Conservation (phyloP, 2,329 filamentous ascomycete genomes). For the Remersonia thermophila region DNA sequence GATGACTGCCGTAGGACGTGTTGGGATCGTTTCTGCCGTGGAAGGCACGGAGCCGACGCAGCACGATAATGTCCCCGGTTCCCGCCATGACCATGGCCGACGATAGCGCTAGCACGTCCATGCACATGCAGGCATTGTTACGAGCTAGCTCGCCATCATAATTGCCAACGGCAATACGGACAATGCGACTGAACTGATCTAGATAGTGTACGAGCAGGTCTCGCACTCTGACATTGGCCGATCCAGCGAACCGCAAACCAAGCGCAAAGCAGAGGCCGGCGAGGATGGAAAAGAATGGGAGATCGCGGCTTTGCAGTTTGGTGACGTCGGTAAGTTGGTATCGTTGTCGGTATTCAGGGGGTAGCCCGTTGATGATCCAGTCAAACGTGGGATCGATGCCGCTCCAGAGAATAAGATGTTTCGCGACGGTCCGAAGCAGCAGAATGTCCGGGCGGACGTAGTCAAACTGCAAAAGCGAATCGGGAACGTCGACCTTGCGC, state of each 20-base stretch:
- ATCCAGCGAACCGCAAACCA: constrained; percentile 62
- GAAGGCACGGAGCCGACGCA: constrained; percentile 73
- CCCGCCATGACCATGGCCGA: constrained; percentile 89
- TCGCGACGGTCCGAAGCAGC: constrained; percentile 75
- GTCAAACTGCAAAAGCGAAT: constrained; percentile 83
- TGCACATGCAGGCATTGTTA: constrained; percentile 77
- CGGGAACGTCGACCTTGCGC: constrained; percentile 83
- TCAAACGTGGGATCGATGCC: constrained; percentile 57
- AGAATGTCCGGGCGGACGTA: constrained; percentile 91
- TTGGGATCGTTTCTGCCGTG: constrained; percentile 78
- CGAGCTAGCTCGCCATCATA: constrained; percentile 81
- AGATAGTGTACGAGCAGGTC: constrained; percentile 76
- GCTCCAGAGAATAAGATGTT: constrained; percentile 88
- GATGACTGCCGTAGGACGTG: constrained; percentile 83
- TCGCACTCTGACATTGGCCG: constrained; percentile 55
- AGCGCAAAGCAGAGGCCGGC: constrained; percentile 78
- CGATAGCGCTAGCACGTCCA: constrained; percentile 74
- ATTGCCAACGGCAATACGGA: constrained; percentile 41
- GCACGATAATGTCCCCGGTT: constrained; percentile 75
- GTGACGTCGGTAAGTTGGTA: constrained; percentile 47
- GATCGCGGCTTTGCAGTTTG: constrained; percentile 63
- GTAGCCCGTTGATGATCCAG: constrained; percentile 69
- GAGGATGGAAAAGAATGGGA: constrained; percentile 87
- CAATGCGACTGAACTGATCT: constrained; percentile 73
- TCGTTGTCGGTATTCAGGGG: constrained; percentile 51